These are phyloP conservation scores for Globomyces pollinis-pini DNA, from an alignment of 192 early-diverging fungal genomes.

Conservation along the genomic window DNA sequence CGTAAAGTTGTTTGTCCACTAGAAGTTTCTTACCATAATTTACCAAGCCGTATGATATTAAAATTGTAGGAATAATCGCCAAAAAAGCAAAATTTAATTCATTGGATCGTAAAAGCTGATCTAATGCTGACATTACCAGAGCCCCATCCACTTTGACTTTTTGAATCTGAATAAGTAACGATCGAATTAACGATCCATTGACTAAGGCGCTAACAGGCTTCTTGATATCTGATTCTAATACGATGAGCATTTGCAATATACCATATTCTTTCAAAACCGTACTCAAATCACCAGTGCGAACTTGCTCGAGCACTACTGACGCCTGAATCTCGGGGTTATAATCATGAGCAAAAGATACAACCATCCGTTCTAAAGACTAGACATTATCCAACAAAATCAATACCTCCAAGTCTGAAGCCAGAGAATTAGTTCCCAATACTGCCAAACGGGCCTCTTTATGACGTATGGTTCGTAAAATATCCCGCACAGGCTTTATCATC, in stretches of 20 bases:
- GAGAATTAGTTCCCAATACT: conserved; percentile 63
- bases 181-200: conserved; percentile 32
- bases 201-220: not conserved
- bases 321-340: conserved; percentile 22
- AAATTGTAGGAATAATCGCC: conserved; percentile 65
- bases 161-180: conserved; percentile 60
- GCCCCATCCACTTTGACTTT: conserved; percentile 93
- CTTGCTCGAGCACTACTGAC: conserved; percentile 43
- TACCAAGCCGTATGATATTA: conserved; percentile 37
- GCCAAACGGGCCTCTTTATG: conserved; percentile 71
- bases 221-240: conserved; percentile 12
- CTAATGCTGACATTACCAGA: conserved; percentile 81
- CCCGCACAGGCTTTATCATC: conserved; percentile 63
- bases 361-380: conserved; percentile 83
- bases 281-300: conserved; percentile 72
- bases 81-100: conserved; percentile 93
- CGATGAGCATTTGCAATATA: conserved; percentile 61
- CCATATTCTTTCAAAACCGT: conserved; percentile 69
- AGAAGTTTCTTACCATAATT: not conserved
- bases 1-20: not conserved
- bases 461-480: conserved; percentile 73
- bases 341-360: conserved; percentile 64
- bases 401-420: conserved; percentile 71
- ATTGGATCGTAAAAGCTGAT: conserved; percentile 87
- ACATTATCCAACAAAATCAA: conserved; percentile 13